phyloP scores from a whole-genome alignment of 257 asterid species.

The Solanum chmielewskii region DNA sequence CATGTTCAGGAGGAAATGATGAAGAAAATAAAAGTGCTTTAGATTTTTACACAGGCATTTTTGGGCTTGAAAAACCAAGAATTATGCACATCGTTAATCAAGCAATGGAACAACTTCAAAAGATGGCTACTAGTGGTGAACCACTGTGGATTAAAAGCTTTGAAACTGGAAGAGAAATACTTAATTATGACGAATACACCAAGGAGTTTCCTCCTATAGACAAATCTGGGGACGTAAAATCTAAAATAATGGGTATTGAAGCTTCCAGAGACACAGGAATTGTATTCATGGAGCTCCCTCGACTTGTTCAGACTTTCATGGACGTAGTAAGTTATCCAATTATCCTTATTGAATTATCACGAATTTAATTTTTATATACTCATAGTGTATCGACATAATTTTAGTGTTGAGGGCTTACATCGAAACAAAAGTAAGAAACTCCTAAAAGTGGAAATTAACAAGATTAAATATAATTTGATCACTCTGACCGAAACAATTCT shows the following conservation, averaged over 20 bases:
- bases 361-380: neutral
- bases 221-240: conserved; percentile 3
- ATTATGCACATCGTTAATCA: conserved; percentile 30
- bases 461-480: neutral
- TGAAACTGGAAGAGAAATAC: conserved; percentile 77
- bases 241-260: conserved; percentile 40
- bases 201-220: conserved; percentile 26
- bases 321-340: conserved; percentile 40
- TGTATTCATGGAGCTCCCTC: conserved; percentile 45
- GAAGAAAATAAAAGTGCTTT: conserved; percentile 37
- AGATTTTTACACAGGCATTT: conserved; percentile 20
- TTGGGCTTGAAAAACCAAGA: conserved; percentile 35
- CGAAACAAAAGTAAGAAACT: neutral
- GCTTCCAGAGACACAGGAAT: conserved; percentile 66
- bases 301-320: conserved; percentile 62
- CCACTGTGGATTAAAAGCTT: conserved; percentile 73
- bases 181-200: conserved; percentile 71
- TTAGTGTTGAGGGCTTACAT: neutral
- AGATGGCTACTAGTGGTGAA: conserved; percentile 53
- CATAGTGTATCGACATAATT: neutral
- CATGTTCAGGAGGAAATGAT: conserved; percentile 38
- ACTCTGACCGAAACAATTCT: neutral
- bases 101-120: conserved; percentile 50
- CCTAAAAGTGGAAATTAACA: neutral
- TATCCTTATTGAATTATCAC: neutral